Conservation (phyloP, 2,329 filamentous ascomycete genomes). For the Lachnellula occidentalis region DNA sequence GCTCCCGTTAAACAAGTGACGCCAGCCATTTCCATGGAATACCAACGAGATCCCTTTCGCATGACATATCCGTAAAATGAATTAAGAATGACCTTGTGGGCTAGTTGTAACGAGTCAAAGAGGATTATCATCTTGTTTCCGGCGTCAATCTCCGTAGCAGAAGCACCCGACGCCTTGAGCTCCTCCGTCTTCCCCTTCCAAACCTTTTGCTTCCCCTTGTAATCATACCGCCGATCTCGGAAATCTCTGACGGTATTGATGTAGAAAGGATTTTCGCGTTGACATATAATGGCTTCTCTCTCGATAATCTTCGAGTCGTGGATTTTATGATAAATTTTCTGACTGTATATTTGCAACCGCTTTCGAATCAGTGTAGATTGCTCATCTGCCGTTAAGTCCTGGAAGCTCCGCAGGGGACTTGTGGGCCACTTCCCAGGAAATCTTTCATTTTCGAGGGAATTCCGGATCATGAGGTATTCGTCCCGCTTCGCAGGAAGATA, state of each 20-base stretch:
- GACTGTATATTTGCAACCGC: slow-evolving; percentile 84
- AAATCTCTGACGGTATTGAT: slow-evolving; percentile 95
- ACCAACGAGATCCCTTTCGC: slow-evolving; percentile 98
- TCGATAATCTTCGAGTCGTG: slow-evolving; percentile 90
- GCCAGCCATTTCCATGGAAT: slow-evolving; percentile 98
- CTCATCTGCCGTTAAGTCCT: slow-evolving; percentile 76
- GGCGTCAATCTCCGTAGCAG: slow-evolving; percentile 72
- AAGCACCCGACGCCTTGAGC: slow-evolving; percentile 76
- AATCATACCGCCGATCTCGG: slow-evolving; percentile 94
- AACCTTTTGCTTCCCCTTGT: slow-evolving; percentile 95
- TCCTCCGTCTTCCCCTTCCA: slow-evolving; percentile 96
- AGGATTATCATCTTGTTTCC: slow-evolving; percentile 99
- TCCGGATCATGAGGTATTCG: slow-evolving; percentile 98
- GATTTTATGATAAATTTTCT: slow-evolving; percentile 99
- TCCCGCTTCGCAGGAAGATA: slow-evolving; percentile 93
- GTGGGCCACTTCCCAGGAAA: slow-evolving; percentile 78
- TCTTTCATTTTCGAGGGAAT: slow-evolving; percentile 83
- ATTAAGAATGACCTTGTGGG: slow-evolving; percentile 98
- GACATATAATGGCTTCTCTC: slow-evolving; percentile 95
- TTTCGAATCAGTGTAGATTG: slow-evolving; percentile 78
- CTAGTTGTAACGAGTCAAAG: slow-evolving; percentile 91
- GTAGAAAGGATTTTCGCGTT: slow-evolving; percentile 97
- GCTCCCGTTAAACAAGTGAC: slow-evolving; percentile 96
- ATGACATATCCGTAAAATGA: slow-evolving; percentile 99
- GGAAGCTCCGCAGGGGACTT: slow-evolving; percentile 66